A percentile compares a stretch with the other conserved stretches of the same genome.
Conservation (phyloP, 495 filamentous ascomycete genomes). For the Apiosordaria backusii region DNA sequence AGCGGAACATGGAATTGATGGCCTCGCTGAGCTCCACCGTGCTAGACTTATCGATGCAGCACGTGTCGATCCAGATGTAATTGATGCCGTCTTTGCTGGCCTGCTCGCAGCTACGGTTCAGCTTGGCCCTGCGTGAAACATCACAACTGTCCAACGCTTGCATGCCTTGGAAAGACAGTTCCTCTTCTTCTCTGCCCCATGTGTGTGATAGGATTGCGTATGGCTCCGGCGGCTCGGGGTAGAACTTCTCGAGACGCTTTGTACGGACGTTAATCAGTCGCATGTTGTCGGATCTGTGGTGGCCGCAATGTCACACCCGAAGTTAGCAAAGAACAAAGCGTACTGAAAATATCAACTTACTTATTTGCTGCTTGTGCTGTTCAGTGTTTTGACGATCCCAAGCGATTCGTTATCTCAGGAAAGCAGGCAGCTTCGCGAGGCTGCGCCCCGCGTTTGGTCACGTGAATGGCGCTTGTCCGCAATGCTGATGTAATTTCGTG, state of each 20-base stretch:
- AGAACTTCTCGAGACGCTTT: slow-evolving; percentile 11
- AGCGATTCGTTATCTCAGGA: no score
- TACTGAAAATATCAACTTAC: no score
- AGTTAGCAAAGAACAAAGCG: no score
- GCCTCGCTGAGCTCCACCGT: slow-evolving; percentile 36
- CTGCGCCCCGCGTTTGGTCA: no score
- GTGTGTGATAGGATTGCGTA: slow-evolving; percentile 31
- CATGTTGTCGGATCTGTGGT: no score
- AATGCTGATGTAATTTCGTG: no score
- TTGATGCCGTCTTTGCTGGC: slow-evolving; percentile 11
- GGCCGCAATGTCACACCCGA: no score
- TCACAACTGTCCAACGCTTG: background rate
- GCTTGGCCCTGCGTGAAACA: background rate
- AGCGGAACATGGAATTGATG: slow-evolving; percentile 15
- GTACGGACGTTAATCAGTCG: slow-evolving; percentile 14
- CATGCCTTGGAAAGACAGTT: slow-evolving; percentile 20
- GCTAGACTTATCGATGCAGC: slow-evolving; percentile 41
- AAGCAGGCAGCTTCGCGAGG: no score
- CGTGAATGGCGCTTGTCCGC: no score
- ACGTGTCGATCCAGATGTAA: slow-evolving; percentile 39
- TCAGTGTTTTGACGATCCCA: no score
- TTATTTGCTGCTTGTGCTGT: no score
- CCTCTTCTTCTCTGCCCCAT: slow-evolving; percentile 23
- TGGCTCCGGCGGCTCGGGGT: slow-evolving; percentile 8
- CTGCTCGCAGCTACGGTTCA: slow-evolving; percentile 12